Conservation (phyloP, 176 grass and related monocot genomes). For the Carex cristatella region DNA sequence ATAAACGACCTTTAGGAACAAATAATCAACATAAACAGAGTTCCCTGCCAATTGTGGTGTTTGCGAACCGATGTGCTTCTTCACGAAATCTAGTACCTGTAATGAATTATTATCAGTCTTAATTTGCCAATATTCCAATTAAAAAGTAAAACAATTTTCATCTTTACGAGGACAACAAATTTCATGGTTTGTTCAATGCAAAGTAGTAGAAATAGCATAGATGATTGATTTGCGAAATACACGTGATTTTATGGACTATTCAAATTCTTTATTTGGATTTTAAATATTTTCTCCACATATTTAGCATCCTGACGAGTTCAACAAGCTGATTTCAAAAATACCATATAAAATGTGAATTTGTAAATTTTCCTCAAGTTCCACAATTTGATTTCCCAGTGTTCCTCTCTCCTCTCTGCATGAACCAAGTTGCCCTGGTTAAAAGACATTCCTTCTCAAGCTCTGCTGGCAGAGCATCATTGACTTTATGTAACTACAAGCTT, state of each 20-base stretch:
- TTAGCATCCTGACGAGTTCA: background rate
- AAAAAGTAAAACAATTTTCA: background rate
- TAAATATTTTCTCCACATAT: background rate
- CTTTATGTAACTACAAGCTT: background rate
- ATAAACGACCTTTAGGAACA: conserved; percentile 74
- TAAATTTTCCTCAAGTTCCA: background rate
- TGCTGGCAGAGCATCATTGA: background rate
- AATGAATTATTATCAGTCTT: conserved; percentile 1
- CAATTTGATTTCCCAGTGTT: background rate
- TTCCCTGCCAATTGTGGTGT: conserved; percentile 75
- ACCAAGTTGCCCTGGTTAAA: no score
- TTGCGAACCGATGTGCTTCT: conserved; percentile 43
- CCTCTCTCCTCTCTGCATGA: no score
- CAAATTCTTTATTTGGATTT: background rate
- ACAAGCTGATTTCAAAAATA: background rate
- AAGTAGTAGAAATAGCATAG: background rate
- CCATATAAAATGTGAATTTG: background rate
- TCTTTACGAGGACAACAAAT: background rate
- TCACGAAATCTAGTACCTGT: conserved; percentile 75
- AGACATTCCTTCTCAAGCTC: background rate
- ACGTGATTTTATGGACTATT: background rate
- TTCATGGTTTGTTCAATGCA: background rate
- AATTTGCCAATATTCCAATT: background rate
- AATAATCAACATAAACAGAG: conserved; percentile 67
- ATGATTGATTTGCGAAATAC: background rate